Evolutionary conservation across 805 yeast species (phyloP).

Genomic region (Peterozyma toletana): DNA sequence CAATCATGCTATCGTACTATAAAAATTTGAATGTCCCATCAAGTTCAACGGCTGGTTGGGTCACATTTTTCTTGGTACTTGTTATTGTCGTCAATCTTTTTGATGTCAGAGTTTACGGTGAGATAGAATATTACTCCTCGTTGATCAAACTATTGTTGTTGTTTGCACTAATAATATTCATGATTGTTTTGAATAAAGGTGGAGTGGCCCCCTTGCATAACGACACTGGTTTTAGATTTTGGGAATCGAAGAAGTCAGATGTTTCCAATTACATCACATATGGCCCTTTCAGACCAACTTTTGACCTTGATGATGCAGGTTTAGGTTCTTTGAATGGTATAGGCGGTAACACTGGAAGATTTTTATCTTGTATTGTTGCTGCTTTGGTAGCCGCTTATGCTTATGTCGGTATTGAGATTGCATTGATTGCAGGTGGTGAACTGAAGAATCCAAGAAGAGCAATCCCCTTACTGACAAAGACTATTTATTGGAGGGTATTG

Average conservation of each 20-base stretch:
- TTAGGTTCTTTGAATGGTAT: constrained; percentile 47
- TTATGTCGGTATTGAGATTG: constrained; percentile 77
- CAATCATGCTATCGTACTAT: constrained; percentile 68
- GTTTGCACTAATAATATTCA: constrained; percentile 47
- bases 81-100: constrained; percentile 47
- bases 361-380: constrained; percentile 55
- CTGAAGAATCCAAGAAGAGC: constrained; percentile 76
- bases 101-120: constrained; percentile 70
- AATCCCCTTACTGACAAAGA: constrained; percentile 67
- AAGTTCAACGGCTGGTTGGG: constrained; percentile 61
- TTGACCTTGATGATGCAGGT: constrained; percentile 56
- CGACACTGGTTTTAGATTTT: constrained; percentile 59
- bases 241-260: constrained; percentile 51
- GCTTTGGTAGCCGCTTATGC: constrained; percentile 64
- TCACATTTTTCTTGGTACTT: constrained; percentile 46
- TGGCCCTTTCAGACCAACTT: constrained; percentile 71
- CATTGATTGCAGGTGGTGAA: constrained; percentile 80
- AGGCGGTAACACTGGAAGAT: constrained; percentile 52
- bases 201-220: constrained; percentile 35
- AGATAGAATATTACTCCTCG: constrained; percentile 60
- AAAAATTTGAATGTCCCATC: constrained; percentile 42
- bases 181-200: constrained; percentile 61
- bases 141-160: constrained; percentile 50
- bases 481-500: constrained; percentile 66
- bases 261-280: constrained; percentile 37